Evolutionary conservation across 2,329 filamentous ascomycete species (phyloP).

Genomic region (Alternaria viburni): DNA sequence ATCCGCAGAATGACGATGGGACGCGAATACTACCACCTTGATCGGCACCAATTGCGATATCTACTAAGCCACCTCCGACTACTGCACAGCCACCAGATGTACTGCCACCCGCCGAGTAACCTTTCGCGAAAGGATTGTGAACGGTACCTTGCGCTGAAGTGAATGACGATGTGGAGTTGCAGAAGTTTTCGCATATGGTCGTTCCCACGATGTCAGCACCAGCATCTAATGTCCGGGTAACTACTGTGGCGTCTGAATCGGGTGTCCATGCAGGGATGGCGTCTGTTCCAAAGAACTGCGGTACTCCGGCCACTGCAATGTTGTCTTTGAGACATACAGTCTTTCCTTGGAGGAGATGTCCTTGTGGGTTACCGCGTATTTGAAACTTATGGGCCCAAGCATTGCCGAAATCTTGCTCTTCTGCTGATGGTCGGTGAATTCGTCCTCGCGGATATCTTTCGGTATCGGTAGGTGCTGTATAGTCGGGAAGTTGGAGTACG

Average conservation of each 20-base stretch:
- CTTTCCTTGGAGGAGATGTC: constrained; percentile 45
- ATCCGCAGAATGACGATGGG: constrained; percentile 46
- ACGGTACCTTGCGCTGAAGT: constrained; percentile 52
- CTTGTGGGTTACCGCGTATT: constrained; percentile 46
- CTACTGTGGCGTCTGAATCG: constrained; percentile 60
- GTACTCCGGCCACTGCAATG: constrained; percentile 61
- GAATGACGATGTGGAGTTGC: constrained; percentile 57
- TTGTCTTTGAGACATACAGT: constrained; percentile 62
- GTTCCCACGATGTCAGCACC: constrained; percentile 60
- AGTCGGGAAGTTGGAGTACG: constrained; percentile 55
- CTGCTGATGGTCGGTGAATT: constrained; percentile 47
- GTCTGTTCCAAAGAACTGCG: constrained; percentile 61
- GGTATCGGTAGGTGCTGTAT: constrained; percentile 52
- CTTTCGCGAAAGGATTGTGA: constrained; percentile 52
- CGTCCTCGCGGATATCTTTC: constrained; percentile 55
- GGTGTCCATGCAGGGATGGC: constrained; percentile 58
- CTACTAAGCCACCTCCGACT: constrained; percentile 49
- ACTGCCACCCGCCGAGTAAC: constrained; percentile 58
- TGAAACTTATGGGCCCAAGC: constrained; percentile 61
- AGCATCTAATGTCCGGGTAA: constrained; percentile 58
- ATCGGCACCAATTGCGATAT: constrained; percentile 49
- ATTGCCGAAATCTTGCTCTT: constrained; percentile 49
- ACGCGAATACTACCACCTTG: constrained; percentile 51
- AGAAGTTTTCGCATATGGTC: constrained; percentile 62
- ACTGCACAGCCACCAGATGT: constrained; percentile 53